A percentile compares a stretch with the other conserved stretches of the same genome.
Evolutionary conservation across 2,329 filamentous ascomycete species (phyloP).

Genomic region (Verticillium nubilum): DNA sequence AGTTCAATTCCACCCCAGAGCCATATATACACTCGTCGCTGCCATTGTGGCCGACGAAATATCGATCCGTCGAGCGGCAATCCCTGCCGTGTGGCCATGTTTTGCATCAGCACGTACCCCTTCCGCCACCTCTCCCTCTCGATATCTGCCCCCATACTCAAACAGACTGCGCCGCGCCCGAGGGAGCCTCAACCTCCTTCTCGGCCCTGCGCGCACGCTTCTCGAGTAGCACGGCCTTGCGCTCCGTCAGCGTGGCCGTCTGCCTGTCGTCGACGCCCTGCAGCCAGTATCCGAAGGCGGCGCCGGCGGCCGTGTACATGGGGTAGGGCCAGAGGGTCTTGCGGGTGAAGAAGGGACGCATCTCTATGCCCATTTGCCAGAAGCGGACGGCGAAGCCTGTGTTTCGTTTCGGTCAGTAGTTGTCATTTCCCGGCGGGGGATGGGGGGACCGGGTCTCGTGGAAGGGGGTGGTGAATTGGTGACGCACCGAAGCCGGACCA

Average conservation of each 20-base stretch:
- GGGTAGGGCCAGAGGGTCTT: conserved; percentile 89
- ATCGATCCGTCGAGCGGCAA: background rate
- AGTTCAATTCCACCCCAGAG: background rate
- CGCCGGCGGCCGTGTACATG: conserved; percentile 77
- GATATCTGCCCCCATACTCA: background rate
- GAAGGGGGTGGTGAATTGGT: conserved; percentile 8
- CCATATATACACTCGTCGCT: background rate
- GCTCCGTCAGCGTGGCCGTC: conserved; percentile 67
- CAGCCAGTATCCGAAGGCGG: conserved; percentile 95
- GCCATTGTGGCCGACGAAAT: background rate
- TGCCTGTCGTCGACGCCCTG: conserved; percentile 84
- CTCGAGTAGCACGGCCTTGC: conserved; percentile 76
- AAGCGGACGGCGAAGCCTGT: conserved; percentile 84
- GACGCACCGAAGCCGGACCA: conserved; percentile 86
- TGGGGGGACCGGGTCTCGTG: background rate
- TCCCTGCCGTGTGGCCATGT: background rate
- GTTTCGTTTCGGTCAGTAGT: background rate
- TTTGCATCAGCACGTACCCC: background rate
- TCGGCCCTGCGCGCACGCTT: conserved; percentile 70
- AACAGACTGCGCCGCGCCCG: background rate
- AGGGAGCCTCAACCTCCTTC: conserved; percentile 26
- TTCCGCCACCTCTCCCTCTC: background rate
- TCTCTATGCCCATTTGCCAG: conserved; percentile 98
- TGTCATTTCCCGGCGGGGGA: background rate
- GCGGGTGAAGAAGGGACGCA: conserved; percentile 87